Evolutionary conservation across 495 filamentous ascomycete species (phyloP).

Genomic region (Neurospora pannonica): DNA sequence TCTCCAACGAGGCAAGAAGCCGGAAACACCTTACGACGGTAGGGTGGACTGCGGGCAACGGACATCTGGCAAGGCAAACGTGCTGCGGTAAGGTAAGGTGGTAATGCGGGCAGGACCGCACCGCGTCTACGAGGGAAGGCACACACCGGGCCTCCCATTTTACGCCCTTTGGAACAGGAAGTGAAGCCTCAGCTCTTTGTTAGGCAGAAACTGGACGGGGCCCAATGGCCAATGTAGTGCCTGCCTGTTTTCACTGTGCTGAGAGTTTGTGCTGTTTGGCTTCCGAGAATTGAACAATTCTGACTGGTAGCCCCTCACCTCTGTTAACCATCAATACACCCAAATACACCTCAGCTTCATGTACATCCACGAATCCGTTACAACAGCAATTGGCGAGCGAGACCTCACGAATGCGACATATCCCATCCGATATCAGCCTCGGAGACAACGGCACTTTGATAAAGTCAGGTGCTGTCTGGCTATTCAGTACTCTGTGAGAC

Average conservation of each 20-base stretch:
- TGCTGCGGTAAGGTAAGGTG: background rate
- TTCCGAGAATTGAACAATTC: background rate
- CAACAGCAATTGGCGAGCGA: background rate
- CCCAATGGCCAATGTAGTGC: background rate
- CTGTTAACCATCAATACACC: background rate
- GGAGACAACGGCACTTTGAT: background rate
- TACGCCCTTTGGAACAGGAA: background rate
- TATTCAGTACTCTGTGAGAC: background rate
- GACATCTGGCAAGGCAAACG: background rate
- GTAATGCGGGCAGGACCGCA: background rate
- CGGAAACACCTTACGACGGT: background rate
- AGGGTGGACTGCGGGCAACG: background rate
- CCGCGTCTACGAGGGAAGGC: background rate
- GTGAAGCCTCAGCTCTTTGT: background rate
- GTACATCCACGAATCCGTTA: background rate
- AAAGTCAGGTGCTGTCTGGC: background rate
- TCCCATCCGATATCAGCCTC: background rate
- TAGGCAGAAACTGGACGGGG: background rate
- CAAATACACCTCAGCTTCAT: background rate
- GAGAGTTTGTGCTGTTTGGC: background rate
- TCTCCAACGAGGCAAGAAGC: background rate
- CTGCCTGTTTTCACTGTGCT: background rate
- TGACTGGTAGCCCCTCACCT: background rate
- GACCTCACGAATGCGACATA: background rate
- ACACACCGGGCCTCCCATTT: background rate